Conservation (phyloP, 108 stramenopile species). For the Cyclotella kingstonii region DNA sequence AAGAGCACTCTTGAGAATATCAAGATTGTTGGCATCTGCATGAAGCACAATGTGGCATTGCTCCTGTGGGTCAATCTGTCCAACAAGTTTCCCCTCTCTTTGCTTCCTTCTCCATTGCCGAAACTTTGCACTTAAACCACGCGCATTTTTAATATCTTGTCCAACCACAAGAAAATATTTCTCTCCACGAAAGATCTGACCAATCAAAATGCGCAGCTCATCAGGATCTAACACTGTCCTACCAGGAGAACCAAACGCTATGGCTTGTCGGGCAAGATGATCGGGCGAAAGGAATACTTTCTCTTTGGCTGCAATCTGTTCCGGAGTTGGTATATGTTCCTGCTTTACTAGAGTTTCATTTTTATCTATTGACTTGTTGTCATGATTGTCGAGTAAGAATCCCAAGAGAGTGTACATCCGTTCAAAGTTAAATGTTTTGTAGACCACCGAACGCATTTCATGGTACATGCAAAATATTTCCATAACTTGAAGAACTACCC, state of each 20-base stretch:
- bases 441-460: slow-evolving; percentile 82
- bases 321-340: slow-evolving; percentile 55
- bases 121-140: slow-evolving; percentile 38
- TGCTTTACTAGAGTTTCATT: slow-evolving; percentile 1
- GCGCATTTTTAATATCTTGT: slow-evolving; percentile 59
- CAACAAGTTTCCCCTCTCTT: slow-evolving; percentile 2
- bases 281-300: slow-evolving; percentile 72
- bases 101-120: slow-evolving; percentile 34
- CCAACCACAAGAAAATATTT: slow-evolving; percentile 74
- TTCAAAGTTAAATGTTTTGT: slow-evolving; percentile 86
- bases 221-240: slow-evolving; percentile 60
- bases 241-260: slow-evolving; percentile 74
- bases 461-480: slow-evolving; percentile 90
- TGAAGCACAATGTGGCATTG: slow-evolving; percentile 85
- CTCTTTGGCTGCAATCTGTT: slow-evolving; percentile 57
- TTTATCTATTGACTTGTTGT: slow-evolving; percentile 1
- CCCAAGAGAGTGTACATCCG: slow-evolving; percentile 61
- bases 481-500: slow-evolving; percentile 63
- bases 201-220: slow-evolving; percentile 56
- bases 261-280: slow-evolving; percentile 62
- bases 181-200: slow-evolving; percentile 62
- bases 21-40: slow-evolving; percentile 68
- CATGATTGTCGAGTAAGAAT: slow-evolving; percentile 11
- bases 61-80: slow-evolving; percentile 47
- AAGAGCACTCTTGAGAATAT: slow-evolving; percentile 74